Percentiles rank a stretch among this genome's conserved stretches.
Evolutionary conservation across 495 filamentous ascomycete species (phyloP).

Genomic region (Penicillium soppii): DNA sequence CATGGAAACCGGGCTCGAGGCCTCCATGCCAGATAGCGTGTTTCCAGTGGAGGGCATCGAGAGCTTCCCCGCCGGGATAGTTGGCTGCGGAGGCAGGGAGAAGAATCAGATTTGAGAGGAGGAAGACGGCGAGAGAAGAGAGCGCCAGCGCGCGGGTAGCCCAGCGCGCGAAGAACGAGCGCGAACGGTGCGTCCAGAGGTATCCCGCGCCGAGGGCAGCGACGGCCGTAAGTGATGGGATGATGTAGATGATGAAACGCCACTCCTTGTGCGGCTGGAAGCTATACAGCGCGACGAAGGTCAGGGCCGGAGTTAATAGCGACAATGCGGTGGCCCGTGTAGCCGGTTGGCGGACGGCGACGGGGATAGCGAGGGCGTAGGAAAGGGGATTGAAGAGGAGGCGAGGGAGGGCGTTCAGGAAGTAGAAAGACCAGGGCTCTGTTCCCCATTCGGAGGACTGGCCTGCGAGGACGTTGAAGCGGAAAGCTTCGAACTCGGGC

Average conservation of each 20-base stretch:
- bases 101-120: constrained; percentile 61
- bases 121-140: constrained; percentile 60
- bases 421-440: constrained; percentile 82
- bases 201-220: constrained; percentile 72
- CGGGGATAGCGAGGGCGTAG: constrained; percentile 61
- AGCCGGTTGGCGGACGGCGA: constrained; percentile 56
- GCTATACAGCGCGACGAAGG: constrained; percentile 79
- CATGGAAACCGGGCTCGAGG: constrained; percentile 27
- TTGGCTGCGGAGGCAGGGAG: constrained; percentile 71
- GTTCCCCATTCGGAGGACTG: constrained; percentile 84
- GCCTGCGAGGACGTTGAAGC: constrained; percentile 76
- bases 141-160: constrained; percentile 57
- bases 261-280: constrained; percentile 92
- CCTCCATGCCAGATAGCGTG: constrained; percentile 5
- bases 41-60: constrained; percentile 51
- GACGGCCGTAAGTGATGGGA: constrained; percentile 76
- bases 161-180: constrained; percentile 39
- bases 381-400: constrained; percentile 78
- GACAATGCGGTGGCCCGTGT: constrained; percentile 45
- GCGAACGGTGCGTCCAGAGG: constrained; percentile 67
- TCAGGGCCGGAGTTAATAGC: constrained; percentile 63
- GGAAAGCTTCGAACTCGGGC: constrained; percentile 89
- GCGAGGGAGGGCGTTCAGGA: constrained; percentile 75
- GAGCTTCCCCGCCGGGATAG: constrained; percentile 81
- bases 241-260: constrained; percentile 88